A percentile compares a stretch with the other conserved stretches of the same genome.
phyloP scores from a whole-genome alignment of 495 filamentous ascomycete genomes.

The Hyaloscypha variabilis region DNA sequence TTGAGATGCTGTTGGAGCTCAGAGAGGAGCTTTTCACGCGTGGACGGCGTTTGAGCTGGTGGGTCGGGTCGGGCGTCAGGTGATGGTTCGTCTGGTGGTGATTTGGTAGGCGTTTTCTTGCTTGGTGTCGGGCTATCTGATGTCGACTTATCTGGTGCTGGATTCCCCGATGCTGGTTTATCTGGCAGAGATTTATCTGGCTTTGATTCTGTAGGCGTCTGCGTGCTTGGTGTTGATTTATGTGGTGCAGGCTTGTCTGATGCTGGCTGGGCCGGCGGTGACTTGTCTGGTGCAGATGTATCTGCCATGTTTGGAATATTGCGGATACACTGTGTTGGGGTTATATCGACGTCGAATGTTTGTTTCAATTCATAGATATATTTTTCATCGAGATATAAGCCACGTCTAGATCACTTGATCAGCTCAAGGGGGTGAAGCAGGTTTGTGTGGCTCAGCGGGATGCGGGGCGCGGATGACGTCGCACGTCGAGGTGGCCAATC shows the following conservation, averaged over 20 bases:
- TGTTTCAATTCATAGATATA: neutral
- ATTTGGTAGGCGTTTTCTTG: neutral
- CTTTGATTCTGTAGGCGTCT: neutral
- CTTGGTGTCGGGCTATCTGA: too few relatives aligned
- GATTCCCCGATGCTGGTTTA: too few relatives aligned
- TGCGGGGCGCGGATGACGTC: neutral
- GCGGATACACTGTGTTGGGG: neutral
- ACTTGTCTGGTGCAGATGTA: neutral
- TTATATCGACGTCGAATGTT: neutral
- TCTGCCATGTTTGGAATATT: neutral
- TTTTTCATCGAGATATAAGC: neutral
- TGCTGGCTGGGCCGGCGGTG: neutral
- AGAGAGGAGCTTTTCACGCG: conserved; percentile 1
- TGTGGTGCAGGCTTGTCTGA: neutral
- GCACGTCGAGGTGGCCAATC: neutral
- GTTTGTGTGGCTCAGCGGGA: neutral
- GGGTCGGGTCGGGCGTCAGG: too few relatives aligned
- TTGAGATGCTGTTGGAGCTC: neutral
- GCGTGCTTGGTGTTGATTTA: neutral
- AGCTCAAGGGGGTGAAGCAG: neutral
- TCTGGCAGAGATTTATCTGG: neutral
- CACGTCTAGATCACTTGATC: neutral
- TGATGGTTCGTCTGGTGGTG: neutral
- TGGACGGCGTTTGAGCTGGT: neutral
- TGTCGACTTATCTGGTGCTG: too few relatives aligned